Conservation (phyloP, 2,329 filamentous ascomycete genomes). For the Pyricularia grisea region DNA sequence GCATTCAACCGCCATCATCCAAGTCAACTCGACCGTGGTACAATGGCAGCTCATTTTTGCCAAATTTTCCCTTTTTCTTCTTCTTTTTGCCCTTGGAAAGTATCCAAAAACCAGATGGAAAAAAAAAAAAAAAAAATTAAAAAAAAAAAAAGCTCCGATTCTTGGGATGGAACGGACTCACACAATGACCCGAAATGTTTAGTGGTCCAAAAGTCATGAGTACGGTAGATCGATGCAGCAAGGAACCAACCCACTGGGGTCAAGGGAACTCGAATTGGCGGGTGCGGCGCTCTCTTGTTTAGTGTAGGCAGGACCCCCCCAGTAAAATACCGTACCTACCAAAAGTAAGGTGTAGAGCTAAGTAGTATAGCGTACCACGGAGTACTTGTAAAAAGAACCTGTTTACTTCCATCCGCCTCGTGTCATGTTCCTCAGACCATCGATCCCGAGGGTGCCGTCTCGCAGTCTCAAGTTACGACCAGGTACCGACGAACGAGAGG, state of each 20-base stretch:
- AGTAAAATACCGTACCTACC: no score
- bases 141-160: conserved; percentile 1
- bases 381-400: background rate
- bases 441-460: background rate
- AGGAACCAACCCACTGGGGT: background rate
- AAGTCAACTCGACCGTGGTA: background rate
- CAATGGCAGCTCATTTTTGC: background rate
- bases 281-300: background rate
- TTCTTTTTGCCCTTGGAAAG: background rate
- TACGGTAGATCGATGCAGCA: background rate
- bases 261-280: background rate
- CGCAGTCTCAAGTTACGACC: background rate
- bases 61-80: background rate
- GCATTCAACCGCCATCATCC: background rate
- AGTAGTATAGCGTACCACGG: background rate
- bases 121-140: conserved; percentile 3
- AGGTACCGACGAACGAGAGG: background rate
- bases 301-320: background rate
- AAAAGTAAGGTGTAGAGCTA: no score
- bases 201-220: background rate
- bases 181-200: background rate
- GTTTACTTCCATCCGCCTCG: background rate
- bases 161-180: background rate
- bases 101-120: background rate
- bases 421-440: background rate